phyloP scores from a whole-genome alignment of 768 basidiomycete species.

The Lactifluus rugatus region DNA sequence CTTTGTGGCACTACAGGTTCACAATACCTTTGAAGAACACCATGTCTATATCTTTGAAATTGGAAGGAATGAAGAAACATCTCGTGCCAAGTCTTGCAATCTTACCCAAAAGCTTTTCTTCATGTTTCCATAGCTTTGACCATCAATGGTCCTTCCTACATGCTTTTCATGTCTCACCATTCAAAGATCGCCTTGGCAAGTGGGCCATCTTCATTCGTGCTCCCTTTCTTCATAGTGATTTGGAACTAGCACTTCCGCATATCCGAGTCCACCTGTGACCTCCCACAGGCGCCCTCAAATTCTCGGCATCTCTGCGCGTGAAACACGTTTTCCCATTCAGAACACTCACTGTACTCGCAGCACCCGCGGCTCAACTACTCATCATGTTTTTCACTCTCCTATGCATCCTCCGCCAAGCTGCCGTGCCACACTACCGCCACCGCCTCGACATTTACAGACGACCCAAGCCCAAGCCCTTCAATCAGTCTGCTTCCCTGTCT shows the following conservation, averaged over 20 bases:
- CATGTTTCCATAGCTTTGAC: slow-evolving; percentile 33
- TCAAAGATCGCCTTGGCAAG: slow-evolving; percentile 55
- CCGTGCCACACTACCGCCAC: not conserved
- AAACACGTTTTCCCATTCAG: not conserved
- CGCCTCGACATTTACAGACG: not conserved
- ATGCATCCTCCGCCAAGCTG: not conserved
- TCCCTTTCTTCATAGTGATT: slow-evolving; percentile 30
- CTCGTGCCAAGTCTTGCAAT: slow-evolving; percentile 11
- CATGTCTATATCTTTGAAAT: slow-evolving; percentile 49
- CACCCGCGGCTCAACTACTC: slow-evolving; percentile 40
- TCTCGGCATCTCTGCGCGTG: slow-evolving; percentile 39
- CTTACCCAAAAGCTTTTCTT: not conserved
- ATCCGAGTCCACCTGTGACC: slow-evolving; percentile 32
- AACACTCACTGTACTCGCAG: slow-evolving; percentile 28
- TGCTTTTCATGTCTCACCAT: slow-evolving; percentile 68
- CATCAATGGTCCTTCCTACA: slow-evolving; percentile 60
- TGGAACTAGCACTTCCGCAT: slow-evolving; percentile 9
- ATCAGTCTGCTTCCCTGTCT: not conserved
- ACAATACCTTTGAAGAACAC: slow-evolving; percentile 67
- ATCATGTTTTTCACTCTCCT: slow-evolving; percentile 31
- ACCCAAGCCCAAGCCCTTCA: not conserved
- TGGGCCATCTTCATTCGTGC: slow-evolving; percentile 35
- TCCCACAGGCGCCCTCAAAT: slow-evolving; percentile 36
- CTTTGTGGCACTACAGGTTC: slow-evolving; percentile 34
- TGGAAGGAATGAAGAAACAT: slow-evolving; percentile 36